phyloP scores from a whole-genome alignment of 2,329 filamentous ascomycete species.

The Diaporthe australafricana region DNA sequence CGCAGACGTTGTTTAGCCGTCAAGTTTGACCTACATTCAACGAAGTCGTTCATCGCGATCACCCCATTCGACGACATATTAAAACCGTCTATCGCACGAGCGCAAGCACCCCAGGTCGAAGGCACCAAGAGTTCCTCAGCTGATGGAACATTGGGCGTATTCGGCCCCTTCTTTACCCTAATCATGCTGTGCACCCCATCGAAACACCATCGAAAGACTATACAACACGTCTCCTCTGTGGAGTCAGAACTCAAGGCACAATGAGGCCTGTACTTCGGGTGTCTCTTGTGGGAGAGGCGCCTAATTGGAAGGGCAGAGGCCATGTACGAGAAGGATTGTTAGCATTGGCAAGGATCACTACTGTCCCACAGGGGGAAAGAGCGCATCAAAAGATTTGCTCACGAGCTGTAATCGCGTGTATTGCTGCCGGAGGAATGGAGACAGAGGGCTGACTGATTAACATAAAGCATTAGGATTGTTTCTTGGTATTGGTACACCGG shows the following conservation, averaged over 20 bases:
- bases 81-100: too few relatives aligned
- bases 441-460: conserved; percentile 11
- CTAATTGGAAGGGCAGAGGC: background rate
- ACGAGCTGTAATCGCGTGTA: conserved; percentile 28
- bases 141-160: too few relatives aligned
- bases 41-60: background rate
- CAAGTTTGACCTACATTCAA: background rate
- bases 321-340: conserved; percentile 30
- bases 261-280: background rate
- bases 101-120: background rate
- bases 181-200: background rate
- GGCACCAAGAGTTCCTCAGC: background rate
- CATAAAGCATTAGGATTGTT: conserved; percentile 30
- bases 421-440: conserved; percentile 5
- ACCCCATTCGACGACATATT: background rate
- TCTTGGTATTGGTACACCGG: conserved; percentile 24
- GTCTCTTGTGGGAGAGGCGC: conserved; percentile 7
- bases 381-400: conserved; percentile 4
- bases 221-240: background rate
- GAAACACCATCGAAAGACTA: background rate
- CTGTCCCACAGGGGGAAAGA: background rate
- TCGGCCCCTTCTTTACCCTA: background rate
- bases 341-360: background rate
- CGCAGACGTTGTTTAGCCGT: background rate
- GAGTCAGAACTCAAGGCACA: background rate